These are phyloP conservation scores for Parastagonospora nodorum DNA, from an alignment of 2,329 filamentous ascomycete species.

Conservation along the genomic window DNA sequence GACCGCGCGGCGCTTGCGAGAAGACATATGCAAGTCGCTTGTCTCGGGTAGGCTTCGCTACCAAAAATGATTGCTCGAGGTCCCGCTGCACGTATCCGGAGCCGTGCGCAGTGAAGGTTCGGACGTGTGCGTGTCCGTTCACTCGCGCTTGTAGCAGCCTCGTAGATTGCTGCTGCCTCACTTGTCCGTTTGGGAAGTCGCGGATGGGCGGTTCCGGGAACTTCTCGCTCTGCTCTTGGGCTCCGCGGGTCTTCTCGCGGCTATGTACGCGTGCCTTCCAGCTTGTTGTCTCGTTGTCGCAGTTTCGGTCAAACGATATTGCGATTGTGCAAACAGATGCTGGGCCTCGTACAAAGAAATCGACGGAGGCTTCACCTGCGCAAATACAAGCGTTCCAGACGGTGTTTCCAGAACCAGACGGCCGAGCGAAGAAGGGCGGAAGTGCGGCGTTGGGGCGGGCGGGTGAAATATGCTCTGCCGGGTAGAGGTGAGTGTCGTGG, in stretches of 20 bases:
- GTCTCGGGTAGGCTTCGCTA: background rate
- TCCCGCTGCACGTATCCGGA: slow-evolving; percentile 9
- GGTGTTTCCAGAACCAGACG: background rate
- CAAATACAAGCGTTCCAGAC: background rate
- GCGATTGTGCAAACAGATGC: background rate
- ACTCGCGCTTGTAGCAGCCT: slow-evolving; percentile 3
- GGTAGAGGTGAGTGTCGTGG: background rate
- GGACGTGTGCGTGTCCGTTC: background rate
- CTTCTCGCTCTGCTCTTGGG: background rate
- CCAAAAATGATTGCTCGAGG: background rate
- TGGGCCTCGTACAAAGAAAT: background rate
- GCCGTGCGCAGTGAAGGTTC: background rate
- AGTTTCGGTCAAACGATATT: background rate
- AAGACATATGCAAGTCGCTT: slow-evolving; percentile 30
- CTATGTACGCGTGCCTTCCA: background rate
- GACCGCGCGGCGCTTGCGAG: slow-evolving; percentile 75
- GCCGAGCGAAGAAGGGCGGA: background rate
- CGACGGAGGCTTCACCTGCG: background rate
- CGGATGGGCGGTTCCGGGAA: background rate
- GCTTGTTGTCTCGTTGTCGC: slow-evolving; percentile 1
- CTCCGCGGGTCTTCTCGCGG: background rate
- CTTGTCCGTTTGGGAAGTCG: background rate
- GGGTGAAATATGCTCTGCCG: background rate
- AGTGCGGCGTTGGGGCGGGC: background rate
- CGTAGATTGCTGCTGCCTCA: background rate